Evolutionary conservation across 2,329 filamentous ascomycete species (phyloP).

Genomic region (Aspergillus sp.): DNA sequence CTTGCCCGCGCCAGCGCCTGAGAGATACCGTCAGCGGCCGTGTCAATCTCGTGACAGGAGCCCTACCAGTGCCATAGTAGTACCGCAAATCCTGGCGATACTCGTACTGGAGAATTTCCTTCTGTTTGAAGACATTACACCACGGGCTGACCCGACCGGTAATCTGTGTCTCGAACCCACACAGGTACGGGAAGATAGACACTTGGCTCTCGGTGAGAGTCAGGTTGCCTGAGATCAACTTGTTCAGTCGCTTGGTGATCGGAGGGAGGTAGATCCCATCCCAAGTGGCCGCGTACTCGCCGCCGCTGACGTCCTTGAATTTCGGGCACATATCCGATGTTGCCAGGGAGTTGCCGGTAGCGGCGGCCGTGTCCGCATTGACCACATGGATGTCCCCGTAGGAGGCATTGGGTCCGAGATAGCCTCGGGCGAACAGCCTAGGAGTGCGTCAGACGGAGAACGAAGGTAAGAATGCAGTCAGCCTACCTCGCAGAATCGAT

Average conservation of each 20-base stretch:
- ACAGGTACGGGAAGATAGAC: conserved; percentile 64
- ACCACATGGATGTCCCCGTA: conserved; percentile 58
- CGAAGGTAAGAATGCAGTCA: not conserved
- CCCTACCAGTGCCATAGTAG: conserved; percentile 60
- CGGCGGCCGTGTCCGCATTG: conserved; percentile 53
- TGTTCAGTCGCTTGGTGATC: conserved; percentile 49
- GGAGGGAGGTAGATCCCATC: conserved; percentile 5
- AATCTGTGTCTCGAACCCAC: conserved; percentile 69
- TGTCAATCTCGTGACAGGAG: not conserved
- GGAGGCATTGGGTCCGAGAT: conserved; percentile 55
- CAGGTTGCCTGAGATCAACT: conserved; percentile 52
- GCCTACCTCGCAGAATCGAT: conserved; percentile 22
- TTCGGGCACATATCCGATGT: conserved; percentile 62
- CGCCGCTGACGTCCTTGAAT: conserved; percentile 51
- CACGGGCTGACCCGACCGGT: conserved; percentile 60
- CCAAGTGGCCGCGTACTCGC: conserved; percentile 21
- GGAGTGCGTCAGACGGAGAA: not conserved
- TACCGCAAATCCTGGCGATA: conserved; percentile 68
- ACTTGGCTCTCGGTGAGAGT: conserved; percentile 55
- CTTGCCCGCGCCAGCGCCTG: conserved; percentile 14
- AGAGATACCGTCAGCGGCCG: conserved; percentile 46
- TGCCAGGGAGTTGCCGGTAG: conserved; percentile 61
- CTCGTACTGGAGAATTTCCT: conserved; percentile 63
- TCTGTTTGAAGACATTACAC: conserved; percentile 60
- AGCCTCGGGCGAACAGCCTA: conserved; percentile 60